Conservation (phyloP, 805 yeast genomes). For the Metschnikowia kofuensis region DNA sequence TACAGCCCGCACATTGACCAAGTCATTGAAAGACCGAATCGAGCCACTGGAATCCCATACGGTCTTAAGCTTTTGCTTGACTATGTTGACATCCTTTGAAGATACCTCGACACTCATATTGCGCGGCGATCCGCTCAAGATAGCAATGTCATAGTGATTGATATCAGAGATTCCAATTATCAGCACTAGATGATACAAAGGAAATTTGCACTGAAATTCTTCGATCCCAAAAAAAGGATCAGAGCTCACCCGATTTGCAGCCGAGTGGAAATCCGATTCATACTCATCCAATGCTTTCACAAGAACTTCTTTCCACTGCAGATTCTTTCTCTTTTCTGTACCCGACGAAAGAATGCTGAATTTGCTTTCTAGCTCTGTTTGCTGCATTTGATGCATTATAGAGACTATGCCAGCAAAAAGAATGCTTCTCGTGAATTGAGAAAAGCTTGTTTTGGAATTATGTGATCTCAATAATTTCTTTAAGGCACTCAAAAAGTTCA, state of each 20-base stretch:
- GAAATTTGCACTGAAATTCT: conserved; percentile 50
- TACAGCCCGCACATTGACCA: conserved; percentile 33
- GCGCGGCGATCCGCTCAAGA: conserved; percentile 79
- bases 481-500: conserved; percentile 18
- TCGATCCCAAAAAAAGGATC: conserved; percentile 9
- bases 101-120: conserved; percentile 45
- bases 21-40: conserved; percentile 21
- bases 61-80: conserved; percentile 30
- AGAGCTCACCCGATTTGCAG: background rate
- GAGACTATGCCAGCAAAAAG: conserved; percentile 65
- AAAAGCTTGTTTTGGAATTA: conserved; percentile 15
- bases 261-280: conserved; percentile 44
- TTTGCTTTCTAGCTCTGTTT: conserved; percentile 61
- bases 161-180: conserved; percentile 58
- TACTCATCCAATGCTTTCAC: conserved; percentile 71
- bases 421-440: conserved; percentile 63
- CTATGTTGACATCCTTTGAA: conserved; percentile 31
- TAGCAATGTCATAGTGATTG: conserved; percentile 74
- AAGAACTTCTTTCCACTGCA: conserved; percentile 64
- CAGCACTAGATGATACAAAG: conserved; percentile 72
- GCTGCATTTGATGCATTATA: conserved; percentile 69
- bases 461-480: conserved; percentile 13
- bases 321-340: conserved; percentile 22
- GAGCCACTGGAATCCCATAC: conserved; percentile 26
- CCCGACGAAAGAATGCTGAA: conserved; percentile 28